Evolutionary conservation across 805 yeast species (phyloP), one percentile per base, ranked within the genome.

Genomic region (Saccharomycopsis guyanensis): DNA sequence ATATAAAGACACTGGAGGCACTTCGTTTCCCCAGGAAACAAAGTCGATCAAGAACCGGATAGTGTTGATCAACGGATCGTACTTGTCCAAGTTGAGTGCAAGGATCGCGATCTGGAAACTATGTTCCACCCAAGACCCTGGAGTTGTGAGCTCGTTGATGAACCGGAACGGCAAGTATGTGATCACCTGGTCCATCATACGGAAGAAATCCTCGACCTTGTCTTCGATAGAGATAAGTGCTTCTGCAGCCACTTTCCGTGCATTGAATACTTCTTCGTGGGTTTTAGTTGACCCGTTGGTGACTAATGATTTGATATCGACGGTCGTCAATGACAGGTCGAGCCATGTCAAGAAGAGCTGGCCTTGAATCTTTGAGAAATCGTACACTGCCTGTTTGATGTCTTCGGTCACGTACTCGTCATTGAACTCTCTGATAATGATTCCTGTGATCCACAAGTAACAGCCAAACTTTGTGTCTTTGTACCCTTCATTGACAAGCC

Each of bases 361-460:
- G 15, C 49, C 49, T 40, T 50, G 53, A 15, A 41, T 10, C 25
- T 44, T 45, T 0, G 89, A 82, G 64, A 88, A 87, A 44, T 73
- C 69, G 82, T 86, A 87, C 16, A 85, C 78, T 2, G 85, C 74
- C 24, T 70, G 71, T 52, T 75, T 76, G 18, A 79, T 65, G 3
- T 67, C 71, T 6, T 60, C 71, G n/a, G 65, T 62, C 23, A 63
- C 65, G 48, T 68, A 73, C 39, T 72, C 78, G 53, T 79, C 82
- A 54, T 72, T 70, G 62, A 72, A 89, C 50, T 86, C 91, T 47
- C 85, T 76, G 43, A 85, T 77, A 23, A 88, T 66, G 7, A 83
- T 71, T 6, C 96, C 97, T 2, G 95, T 81, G 12, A 86, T 91
- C 93, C 95, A 89, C 46, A 89, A 65, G 59, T 82, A 88, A 60